Percentiles rank a stretch among this genome's conserved stretches.
These are phyloP conservation scores for Lunasporangiospora selenospora DNA, from an alignment of 192 early-diverging fungal species.

Conservation along the genomic window DNA sequence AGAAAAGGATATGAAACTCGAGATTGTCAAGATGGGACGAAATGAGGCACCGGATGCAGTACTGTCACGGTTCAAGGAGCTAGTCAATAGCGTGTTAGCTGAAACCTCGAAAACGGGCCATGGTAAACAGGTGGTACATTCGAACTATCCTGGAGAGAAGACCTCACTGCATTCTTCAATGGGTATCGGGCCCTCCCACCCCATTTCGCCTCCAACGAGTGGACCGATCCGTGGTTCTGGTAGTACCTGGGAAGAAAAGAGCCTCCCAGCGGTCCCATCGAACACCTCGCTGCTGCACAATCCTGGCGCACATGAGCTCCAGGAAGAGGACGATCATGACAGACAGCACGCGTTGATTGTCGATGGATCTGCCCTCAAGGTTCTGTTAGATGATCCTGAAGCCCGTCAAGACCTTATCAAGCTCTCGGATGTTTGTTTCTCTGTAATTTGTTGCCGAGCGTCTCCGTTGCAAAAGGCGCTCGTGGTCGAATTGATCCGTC, in stretches of 20 bases:
- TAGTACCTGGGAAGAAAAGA: constrained; percentile 26
- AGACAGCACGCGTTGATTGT: constrained; percentile 76
- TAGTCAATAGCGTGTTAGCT: constrained; percentile 24
- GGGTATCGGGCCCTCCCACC: too few species aligned
- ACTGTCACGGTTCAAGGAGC: constrained; percentile 25
- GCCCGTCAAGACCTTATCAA: constrained; percentile 66
- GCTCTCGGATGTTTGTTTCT: constrained; percentile 76
- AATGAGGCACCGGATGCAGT: constrained; percentile 27
- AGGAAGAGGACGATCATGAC: not conserved
- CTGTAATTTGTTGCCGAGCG: constrained; percentile 94
- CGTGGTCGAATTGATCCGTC: constrained; percentile 89
- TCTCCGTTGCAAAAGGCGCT: constrained; percentile 95
- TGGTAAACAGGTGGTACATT: not conserved
- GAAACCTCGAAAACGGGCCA: not conserved
- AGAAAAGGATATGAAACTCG: constrained; percentile 72
- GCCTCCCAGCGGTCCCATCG: constrained; percentile 16
- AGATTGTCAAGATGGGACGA: constrained; percentile 57
- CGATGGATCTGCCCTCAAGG: constrained; percentile 69
- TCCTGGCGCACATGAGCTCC: not conserved
- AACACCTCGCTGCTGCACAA: constrained; percentile 7
- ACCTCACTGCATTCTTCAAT: too few species aligned
- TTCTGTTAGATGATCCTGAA: constrained; percentile 59
- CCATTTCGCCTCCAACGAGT: too few species aligned
- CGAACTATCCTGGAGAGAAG: not conserved
- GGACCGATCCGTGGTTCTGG: too few species aligned